Base-by-base conservation (phyloP, 164 flowering plant species). In the Pachysandra terminalis region DNA sequence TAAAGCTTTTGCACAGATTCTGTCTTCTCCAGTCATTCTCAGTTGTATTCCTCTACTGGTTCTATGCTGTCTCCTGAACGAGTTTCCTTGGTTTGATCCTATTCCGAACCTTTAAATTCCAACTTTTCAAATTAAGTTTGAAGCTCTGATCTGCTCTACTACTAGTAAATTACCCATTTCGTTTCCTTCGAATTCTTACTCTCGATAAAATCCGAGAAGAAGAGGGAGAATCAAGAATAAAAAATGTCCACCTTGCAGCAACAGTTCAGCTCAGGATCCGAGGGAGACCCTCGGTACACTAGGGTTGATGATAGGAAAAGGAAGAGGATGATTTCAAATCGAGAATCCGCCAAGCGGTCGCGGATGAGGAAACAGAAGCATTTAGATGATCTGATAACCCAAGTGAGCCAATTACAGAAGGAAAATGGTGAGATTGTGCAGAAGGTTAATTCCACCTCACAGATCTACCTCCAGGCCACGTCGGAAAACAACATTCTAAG, bases 11-110 rank as follows among this genome's bases (percentile, higher is more conserved):
- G 80, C 83, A 84, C 68, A 77, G 85, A 7, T 62, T 86, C 64
- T 75, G 81, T n/a, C 61, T 84, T 41, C 78, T 85, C 27, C 94
- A 87, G 56, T 89, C 94, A 0, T 87, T 89, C 76, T 89, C n/a
- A n/a, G n/a, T n/a, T n/a, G n/a, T n/a, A n/a, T n/a, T n/a, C n/a
- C n/a, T n/a, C n/a, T n/a, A n/a, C n/a, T n/a, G n/a, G n/a, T n/a
- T n/a, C n/a, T n/a, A n/a, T n/a, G n/a, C n/a, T n/a, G n/a, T n/a
- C n/a, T 86, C 91, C 70, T 84, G 82, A 84, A 65, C 37, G 74
- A 26, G 7, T 40, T 5, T 40, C 45, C 19, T 56, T 49, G 22
- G 22, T 0, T 60, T 49, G 13, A 57, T 37, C 56, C 41, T 17
- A 13, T 49, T 13, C 7, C 16, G 27, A 27, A 0, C 25, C 12